These are phyloP conservation scores for Pilatotrama ljubarskyi DNA, from an alignment of 768 basidiomycete species.

Conservation along the genomic window DNA sequence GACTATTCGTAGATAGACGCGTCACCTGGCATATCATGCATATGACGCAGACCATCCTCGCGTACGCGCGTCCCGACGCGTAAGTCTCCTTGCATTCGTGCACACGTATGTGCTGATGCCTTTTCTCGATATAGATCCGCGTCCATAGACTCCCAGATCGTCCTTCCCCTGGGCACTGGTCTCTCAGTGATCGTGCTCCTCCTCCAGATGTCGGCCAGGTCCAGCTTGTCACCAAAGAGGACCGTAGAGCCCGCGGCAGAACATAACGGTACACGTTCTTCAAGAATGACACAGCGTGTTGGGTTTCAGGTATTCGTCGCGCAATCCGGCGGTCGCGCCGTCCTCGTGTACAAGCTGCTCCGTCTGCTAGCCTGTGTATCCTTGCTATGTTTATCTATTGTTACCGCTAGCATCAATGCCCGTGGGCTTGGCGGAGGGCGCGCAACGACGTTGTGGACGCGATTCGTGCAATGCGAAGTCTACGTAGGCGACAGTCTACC, in stretches of 20 bases:
- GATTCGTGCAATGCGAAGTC: neutral
- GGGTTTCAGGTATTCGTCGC: neutral
- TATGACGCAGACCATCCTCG: too few relatives aligned
- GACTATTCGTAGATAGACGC: too few relatives aligned
- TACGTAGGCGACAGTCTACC: neutral
- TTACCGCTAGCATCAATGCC: neutral
- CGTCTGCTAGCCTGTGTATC: neutral
- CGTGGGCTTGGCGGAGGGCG: neutral
- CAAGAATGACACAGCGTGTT: too few relatives aligned
- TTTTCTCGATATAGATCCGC: too few relatives aligned
- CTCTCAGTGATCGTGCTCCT: neutral
- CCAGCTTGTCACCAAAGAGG: neutral
- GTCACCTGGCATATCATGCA: too few relatives aligned
- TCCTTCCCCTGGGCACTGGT: neutral
- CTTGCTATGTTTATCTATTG: neutral
- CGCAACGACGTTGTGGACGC: neutral
- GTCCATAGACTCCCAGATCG: neutral
- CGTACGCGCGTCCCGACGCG: too few relatives aligned
- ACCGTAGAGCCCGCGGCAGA: too few relatives aligned
- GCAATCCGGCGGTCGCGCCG: neutral
- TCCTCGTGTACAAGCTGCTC: neutral
- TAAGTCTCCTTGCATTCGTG: too few relatives aligned
- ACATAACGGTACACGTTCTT: too few relatives aligned
- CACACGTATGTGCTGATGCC: too few relatives aligned
- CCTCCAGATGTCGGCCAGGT: neutral